Conservation (phyloP, 805 yeast species). For the Teunomyces kruisii region DNA sequence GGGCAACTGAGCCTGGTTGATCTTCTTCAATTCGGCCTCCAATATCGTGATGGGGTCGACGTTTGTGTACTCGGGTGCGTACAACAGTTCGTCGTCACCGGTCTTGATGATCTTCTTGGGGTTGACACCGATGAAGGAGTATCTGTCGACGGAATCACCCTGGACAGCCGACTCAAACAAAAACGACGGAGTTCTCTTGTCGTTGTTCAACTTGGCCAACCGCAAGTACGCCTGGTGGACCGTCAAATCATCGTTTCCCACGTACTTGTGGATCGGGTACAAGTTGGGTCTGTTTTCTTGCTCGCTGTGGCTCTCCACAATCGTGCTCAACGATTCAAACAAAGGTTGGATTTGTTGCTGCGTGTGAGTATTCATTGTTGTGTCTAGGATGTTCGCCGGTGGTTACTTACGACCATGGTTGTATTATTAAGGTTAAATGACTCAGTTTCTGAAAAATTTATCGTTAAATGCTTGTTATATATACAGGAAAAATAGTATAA, state of each 20-base stretch:
- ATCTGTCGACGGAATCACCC: constrained; percentile 87
- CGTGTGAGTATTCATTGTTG: background rate
- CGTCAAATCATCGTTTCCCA: constrained; percentile 75
- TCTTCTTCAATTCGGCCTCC: constrained; percentile 68
- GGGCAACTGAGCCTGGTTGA: constrained; percentile 72
- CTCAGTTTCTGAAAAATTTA: constrained; percentile 3
- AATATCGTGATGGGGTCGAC: constrained; percentile 78
- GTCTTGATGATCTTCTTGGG: constrained; percentile 84
- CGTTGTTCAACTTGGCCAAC: constrained; percentile 62
- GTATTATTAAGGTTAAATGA: constrained; percentile 3
- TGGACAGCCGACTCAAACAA: constrained; percentile 85
- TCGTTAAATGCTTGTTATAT: background rate
- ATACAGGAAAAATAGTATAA: constrained; percentile 4
- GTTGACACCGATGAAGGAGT: constrained; percentile 83
- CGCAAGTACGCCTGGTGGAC: constrained; percentile 90
- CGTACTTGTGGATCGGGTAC: constrained; percentile 76
- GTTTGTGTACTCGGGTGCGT: constrained; percentile 36
- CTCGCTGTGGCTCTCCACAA: constrained; percentile 21
- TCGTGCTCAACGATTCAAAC: constrained; percentile 24
- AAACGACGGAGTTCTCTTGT: constrained; percentile 64
- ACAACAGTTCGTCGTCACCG: constrained; percentile 56
- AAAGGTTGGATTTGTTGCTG: constrained; percentile 39
- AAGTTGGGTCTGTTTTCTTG: constrained; percentile 50
- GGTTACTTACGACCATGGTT: constrained; percentile 25
- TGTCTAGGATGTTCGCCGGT: background rate